Evolutionary conservation across 176 grass and related monocot genomes (phyloP).

Genomic region (Bonia amplexicaulis): DNA sequence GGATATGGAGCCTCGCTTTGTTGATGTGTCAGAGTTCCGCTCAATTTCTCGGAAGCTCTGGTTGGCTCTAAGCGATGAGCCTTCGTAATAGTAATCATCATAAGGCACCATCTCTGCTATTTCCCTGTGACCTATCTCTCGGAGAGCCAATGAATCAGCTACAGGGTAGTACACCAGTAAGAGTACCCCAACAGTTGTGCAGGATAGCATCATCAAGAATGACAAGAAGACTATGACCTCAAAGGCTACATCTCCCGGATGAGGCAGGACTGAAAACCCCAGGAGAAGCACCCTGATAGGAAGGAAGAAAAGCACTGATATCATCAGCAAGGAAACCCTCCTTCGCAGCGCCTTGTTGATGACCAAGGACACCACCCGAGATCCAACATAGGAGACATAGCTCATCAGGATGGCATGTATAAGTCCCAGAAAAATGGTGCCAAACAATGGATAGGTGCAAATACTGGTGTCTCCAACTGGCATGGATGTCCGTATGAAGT

Average conservation of each 20-base stretch:
- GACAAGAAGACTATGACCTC: conserved; percentile 72
- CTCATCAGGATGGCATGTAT: conserved; percentile 71
- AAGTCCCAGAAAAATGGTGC: conserved; percentile 72
- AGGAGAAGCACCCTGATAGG: conserved; percentile 78
- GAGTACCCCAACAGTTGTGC: conserved; percentile 60
- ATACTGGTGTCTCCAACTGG: conserved; percentile 37
- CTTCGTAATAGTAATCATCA: conserved; percentile 90
- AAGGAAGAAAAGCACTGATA: conserved; percentile 65
- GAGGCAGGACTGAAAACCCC: conserved; percentile 72
- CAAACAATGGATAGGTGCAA: conserved; percentile 88
- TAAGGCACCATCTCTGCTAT: conserved; percentile 67
- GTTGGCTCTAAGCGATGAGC: conserved; percentile 60
- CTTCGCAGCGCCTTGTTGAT: conserved; percentile 85
- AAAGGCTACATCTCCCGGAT: conserved; percentile 44
- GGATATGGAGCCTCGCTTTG: conserved; percentile 67
- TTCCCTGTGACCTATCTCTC: conserved; percentile 42
- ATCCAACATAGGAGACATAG: conserved; percentile 71
- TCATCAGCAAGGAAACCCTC: conserved; percentile 61
- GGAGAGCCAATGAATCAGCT: conserved; percentile 63
- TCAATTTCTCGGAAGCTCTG: conserved; percentile 61
- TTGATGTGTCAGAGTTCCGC: conserved; percentile 66
- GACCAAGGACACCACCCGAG: conserved; percentile 51
- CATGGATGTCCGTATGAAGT: conserved; percentile 53
- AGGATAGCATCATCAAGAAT: conserved; percentile 64
- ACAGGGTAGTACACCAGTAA: conserved; percentile 86